Evolutionary conservation across 805 yeast species (phyloP), one percentile per base, ranked within the genome.

Genomic region (Kluyveromyces siamensis): DNA sequence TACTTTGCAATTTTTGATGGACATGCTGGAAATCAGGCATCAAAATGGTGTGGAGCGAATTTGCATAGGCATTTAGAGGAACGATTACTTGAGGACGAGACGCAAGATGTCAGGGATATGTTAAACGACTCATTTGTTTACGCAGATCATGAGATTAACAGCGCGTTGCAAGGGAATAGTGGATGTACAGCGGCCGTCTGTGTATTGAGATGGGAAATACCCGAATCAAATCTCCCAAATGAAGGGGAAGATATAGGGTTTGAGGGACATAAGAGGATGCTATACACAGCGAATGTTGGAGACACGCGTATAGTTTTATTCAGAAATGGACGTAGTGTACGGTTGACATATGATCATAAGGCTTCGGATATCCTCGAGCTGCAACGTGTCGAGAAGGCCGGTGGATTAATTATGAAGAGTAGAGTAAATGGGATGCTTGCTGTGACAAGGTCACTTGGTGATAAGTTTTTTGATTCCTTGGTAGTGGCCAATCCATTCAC

Each of bases 171-270:
- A 42, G 90, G 90, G 1, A 79, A 83, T 40, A 82, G 95, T 51
- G 99, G 99, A 0, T 82, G 95, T 57, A 93, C 99, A 0, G 98
- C 96, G 0, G 96, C 95, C 0, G 97, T 90, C 9, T 96, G 96
- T 1, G 78, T 93, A 0, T 64, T 88, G 50, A 73, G 95, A 49
- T 88, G 96, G 96, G 97, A 91, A 61, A 53, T 72, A 9, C 74
- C 73, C 30, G 61, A 58, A 41, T 33, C 39, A 8, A 54, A 52
- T 39, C 49, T 50, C n/a, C 48, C 58, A 4, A 46, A 41, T 25
- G 14, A 36, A 2, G 50, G 51, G 35, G 57, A 56, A 14, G 54
- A 48, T 7, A 53, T 62, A 8, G 68, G 66, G 39, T 51, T 66
- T 33, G 54, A 58, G 6, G 62, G 69, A 42, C 87, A 84, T 58